Conservation (phyloP, 2,329 filamentous ascomycete species). For the Xylaria sp. region DNA sequence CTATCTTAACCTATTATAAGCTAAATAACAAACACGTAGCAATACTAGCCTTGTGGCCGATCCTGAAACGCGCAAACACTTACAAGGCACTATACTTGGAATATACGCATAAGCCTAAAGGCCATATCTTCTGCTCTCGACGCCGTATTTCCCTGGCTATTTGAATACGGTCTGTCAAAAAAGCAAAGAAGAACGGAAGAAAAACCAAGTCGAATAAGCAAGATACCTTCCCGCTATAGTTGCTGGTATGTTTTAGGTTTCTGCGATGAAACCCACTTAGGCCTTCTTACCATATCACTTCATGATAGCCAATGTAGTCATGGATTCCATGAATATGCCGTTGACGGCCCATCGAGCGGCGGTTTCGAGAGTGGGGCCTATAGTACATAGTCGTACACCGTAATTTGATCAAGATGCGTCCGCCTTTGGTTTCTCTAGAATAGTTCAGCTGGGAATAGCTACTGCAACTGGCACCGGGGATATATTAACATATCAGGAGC, state of each 20-base stretch:
- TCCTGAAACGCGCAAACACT: not conserved
- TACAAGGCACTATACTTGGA: not conserved
- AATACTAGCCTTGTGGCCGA: not conserved
- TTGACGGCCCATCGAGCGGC: no score
- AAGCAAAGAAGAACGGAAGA: not conserved
- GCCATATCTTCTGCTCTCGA: not conserved
- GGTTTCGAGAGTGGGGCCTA: no score
- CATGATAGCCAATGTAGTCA: not conserved
- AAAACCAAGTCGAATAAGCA: no score
- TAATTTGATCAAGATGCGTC: no score
- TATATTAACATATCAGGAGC: no score
- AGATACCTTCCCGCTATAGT: not conserved
- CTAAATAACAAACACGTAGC: no score
- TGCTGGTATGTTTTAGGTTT: not conserved
- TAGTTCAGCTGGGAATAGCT: no score
- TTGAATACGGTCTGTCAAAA: not conserved
- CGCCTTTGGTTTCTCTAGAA: no score
- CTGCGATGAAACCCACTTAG: not conserved
- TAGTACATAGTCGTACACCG: no score
- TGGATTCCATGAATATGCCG: not conserved
- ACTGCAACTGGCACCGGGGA: no score
- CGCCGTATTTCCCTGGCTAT: not conserved
- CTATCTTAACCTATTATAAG: no score
- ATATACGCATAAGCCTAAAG: not conserved
- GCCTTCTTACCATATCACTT: not conserved